Evolutionary conservation across 2,329 filamentous ascomycete genomes (phyloP).

Genomic region (Parastagonospora nodorum): DNA sequence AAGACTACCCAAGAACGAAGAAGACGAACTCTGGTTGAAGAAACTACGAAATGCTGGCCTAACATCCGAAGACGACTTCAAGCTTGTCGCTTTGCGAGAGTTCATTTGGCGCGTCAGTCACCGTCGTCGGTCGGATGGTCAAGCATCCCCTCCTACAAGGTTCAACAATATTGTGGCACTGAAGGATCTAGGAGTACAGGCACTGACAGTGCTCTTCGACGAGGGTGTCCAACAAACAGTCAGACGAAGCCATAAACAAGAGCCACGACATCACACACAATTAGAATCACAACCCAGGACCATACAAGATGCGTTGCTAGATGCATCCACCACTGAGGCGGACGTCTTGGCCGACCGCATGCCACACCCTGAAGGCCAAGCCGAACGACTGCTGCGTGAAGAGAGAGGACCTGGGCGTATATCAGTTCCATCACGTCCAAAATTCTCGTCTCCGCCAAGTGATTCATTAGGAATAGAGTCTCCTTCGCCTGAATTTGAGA

Average conservation of each 20-base stretch:
- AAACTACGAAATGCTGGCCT: slow-evolving; percentile 85
- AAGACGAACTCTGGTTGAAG: slow-evolving; percentile 92
- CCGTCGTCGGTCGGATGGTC: slow-evolving; percentile 65
- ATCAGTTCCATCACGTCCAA: slow-evolving; percentile 30
- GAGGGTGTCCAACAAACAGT: slow-evolving; percentile 62
- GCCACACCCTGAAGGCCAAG: slow-evolving; percentile 47
- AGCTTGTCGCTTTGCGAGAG: slow-evolving; percentile 82
- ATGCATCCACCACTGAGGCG: slow-evolving; percentile 88
- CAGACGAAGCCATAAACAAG: slow-evolving; percentile 38
- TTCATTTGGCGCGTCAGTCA: slow-evolving; percentile 88
- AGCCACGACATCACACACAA: slow-evolving; percentile 40
- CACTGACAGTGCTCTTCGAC: slow-evolving; percentile 92
- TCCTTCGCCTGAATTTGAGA: slow-evolving; percentile 40
- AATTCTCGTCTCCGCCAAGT: slow-evolving; percentile 16
- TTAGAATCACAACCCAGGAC: slow-evolving; percentile 65
- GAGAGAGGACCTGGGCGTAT: slow-evolving; percentile 25
- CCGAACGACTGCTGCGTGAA: slow-evolving; percentile 39
- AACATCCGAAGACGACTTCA: slow-evolving; percentile 81
- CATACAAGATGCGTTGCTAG: slow-evolving; percentile 86
- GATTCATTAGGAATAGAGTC: slow-evolving; percentile 23
- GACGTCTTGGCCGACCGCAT: slow-evolving; percentile 60
- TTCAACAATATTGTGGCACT: slow-evolving; percentile 76
- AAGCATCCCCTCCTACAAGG: slow-evolving; percentile 46
- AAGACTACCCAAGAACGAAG: slow-evolving; percentile 76
- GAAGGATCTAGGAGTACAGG: slow-evolving; percentile 75